Evolutionary conservation across 257 asterid species (phyloP), one percentile per base, ranked within the genome.

Genomic region (Rubia yunnanensis): DNA sequence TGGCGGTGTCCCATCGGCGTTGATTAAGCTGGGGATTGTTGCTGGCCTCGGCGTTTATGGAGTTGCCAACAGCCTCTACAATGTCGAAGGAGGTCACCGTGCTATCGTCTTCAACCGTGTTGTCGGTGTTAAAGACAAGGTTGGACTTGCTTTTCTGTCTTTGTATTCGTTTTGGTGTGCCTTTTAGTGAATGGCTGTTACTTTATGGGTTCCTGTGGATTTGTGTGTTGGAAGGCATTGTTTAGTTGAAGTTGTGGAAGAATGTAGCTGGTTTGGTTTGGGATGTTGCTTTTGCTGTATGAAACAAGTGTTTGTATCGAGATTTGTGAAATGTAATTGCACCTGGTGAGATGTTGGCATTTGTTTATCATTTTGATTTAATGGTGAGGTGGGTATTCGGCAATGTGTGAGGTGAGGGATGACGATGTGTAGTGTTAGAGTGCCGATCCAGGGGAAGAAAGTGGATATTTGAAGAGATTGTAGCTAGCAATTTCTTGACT

Each of bases 11-110:
- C 79, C 85, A 1, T 87, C 95, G 59, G 81, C 85, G 55, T 52
- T 90, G 55, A 66, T 85, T 76, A 80, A 85, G 66, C 18, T 87
- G 67, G 95, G 92, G 41, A 13, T 82, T 60, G 62, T 84, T 65
- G 95, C 88, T 30, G 92, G 94, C 61, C 72, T 87, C 46, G 88
- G 94, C 31, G 28, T 90, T 1, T 87, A 87, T 55, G 97, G 92
- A 76, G 69, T 82, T 64, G 26, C 84, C 52, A 87, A 87, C 82
- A 87, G 95, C 76, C 92, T 89, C 70, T 89, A 89, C 88, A 89
- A 85, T 77, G 97, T 89, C 49, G 97, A 89, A 53, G 97, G 97
- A 68, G 97, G 97, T 44, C 95, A 89, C 70, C 86, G 97, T 17
- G 97, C 97, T 62, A 82, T 89, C 74, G 94, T 89, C 70, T 89